Evolutionary conservation across 345 rosid species (phyloP).

Genomic region (Melaleuca quinquenervia): DNA sequence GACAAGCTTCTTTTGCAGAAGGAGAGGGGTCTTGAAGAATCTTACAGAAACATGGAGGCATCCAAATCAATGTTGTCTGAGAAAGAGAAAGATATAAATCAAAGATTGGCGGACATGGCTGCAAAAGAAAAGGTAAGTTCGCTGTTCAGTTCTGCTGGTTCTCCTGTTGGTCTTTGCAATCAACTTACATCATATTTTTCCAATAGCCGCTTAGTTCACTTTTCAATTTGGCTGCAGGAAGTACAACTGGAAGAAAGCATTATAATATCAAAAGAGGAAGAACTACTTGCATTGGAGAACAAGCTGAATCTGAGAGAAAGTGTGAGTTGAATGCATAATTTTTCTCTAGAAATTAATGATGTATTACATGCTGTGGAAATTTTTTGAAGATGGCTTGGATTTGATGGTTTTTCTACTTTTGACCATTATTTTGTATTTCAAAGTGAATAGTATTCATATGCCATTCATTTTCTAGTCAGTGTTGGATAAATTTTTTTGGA

Average conservation of each 20-base stretch:
- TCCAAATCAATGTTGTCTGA: constrained; percentile 38
- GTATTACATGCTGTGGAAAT: not conserved
- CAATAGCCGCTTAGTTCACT: not conserved
- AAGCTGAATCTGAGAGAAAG: constrained; percentile 58
- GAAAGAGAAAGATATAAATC: constrained; percentile 39
- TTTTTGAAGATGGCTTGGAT: not conserved
- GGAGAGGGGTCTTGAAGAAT: constrained; percentile 44
- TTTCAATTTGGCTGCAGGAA: constrained; percentile 27
- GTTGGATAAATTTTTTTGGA: not conserved
- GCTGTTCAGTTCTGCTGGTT: not conserved
- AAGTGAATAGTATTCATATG: not conserved
- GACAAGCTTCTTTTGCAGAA: constrained; percentile 35
- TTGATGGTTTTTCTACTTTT: not conserved
- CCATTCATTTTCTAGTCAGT: not conserved
- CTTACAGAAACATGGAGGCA: constrained; percentile 35
- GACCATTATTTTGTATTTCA: not conserved
- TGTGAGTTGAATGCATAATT: constrained; percentile 31
- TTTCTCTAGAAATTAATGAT: not conserved
- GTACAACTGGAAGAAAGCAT: constrained; percentile 23
- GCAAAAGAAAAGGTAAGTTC: constrained; percentile 47
- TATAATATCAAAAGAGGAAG: constrained; percentile 44
- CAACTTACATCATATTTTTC: no score
- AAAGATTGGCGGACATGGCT: constrained; percentile 37
- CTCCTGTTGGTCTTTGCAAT: constrained; percentile 1
- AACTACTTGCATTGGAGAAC: constrained; percentile 48